Percentiles rank a stretch among this genome's conserved stretches.
These are phyloP conservation scores for Tolypocladium pustulatum DNA, from an alignment of 2,329 filamentous ascomycete genomes.

Conservation along the genomic window DNA sequence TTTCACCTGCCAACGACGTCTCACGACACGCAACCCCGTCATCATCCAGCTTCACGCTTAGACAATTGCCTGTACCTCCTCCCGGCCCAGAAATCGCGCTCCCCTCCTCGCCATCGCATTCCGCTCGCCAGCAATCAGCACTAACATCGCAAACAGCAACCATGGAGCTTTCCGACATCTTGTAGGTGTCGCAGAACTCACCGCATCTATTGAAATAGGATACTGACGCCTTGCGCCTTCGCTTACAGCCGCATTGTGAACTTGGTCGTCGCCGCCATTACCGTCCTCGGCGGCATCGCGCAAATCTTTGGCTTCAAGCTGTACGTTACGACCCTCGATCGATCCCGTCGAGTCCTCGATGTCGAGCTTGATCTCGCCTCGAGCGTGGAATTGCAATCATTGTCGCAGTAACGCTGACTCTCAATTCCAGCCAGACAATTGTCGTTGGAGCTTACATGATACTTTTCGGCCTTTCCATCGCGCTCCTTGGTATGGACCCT, in stretches of 20 bases:
- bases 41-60: not conserved
- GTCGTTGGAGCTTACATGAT: conserved; percentile 83
- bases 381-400: not conserved
- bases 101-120: not conserved
- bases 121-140: not conserved
- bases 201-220: not conserved
- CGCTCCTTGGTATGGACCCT: conserved; percentile 43
- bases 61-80: conserved; percentile 3
- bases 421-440: conserved; percentile 29
- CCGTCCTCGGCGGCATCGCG: conserved; percentile 73
- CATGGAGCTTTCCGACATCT: conserved; percentile 90
- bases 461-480: conserved; percentile 74
- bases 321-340: conserved; percentile 33
- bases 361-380: not conserved
- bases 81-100: not conserved
- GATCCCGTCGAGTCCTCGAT: not conserved
- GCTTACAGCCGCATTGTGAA: conserved; percentile 78
- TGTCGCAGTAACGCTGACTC: not conserved
- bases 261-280: conserved; percentile 74
- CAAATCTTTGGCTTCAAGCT: conserved; percentile 55
- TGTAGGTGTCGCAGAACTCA: conserved; percentile 46
- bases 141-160: conserved; percentile 17
- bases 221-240: conserved; percentile 22
- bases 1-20: conserved; percentile 1
- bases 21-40: conserved; percentile 3